Evolutionary conservation across 2,329 filamentous ascomycete species (phyloP).

Genomic region (Hypoxylon sp.): DNA sequence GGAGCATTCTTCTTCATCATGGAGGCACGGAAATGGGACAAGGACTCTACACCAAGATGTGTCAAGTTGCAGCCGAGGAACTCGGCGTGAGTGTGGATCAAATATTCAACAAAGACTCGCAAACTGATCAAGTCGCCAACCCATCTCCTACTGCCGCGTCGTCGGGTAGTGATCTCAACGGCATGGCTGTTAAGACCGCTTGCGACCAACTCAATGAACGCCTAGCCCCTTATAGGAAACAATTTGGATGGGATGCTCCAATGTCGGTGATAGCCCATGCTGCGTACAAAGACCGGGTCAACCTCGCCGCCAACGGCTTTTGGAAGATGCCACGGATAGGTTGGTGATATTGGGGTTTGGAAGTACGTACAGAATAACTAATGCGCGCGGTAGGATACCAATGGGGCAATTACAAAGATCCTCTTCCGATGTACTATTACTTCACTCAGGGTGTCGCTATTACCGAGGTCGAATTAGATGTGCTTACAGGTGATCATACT

Average conservation of each 20-base stretch:
- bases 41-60: slow-evolving; percentile 95
- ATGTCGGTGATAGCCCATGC: slow-evolving; percentile 91
- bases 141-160: slow-evolving; percentile 92
- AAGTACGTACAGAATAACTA: slow-evolving; percentile 10
- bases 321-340: slow-evolving; percentile 97
- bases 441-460: slow-evolving; percentile 95
- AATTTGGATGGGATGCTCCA: slow-evolving; percentile 79
- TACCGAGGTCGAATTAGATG: slow-evolving; percentile 92
- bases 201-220: slow-evolving; percentile 90
- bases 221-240: slow-evolving; percentile 84
- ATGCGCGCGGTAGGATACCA: slow-evolving; percentile 55
- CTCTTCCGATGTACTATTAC: slow-evolving; percentile 93
- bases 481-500: slow-evolving; percentile 76
- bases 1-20: slow-evolving; percentile 89
- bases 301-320: slow-evolving; percentile 92
- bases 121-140: slow-evolving; percentile 95
- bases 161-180: slow-evolving; percentile 92
- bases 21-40: slow-evolving; percentile 98
- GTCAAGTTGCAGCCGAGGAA: slow-evolving; percentile 91
- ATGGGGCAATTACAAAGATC: slow-evolving; percentile 87
- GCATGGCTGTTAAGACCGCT: slow-evolving; percentile 92
- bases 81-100: slow-evolving; percentile 81
- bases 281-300: slow-evolving; percentile 94
- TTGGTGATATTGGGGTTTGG: slow-evolving; percentile 62
- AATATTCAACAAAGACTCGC: slow-evolving; percentile 92